phyloP scores from a whole-genome alignment of 495 filamentous ascomycete species.

The Penicillium goetzii region DNA sequence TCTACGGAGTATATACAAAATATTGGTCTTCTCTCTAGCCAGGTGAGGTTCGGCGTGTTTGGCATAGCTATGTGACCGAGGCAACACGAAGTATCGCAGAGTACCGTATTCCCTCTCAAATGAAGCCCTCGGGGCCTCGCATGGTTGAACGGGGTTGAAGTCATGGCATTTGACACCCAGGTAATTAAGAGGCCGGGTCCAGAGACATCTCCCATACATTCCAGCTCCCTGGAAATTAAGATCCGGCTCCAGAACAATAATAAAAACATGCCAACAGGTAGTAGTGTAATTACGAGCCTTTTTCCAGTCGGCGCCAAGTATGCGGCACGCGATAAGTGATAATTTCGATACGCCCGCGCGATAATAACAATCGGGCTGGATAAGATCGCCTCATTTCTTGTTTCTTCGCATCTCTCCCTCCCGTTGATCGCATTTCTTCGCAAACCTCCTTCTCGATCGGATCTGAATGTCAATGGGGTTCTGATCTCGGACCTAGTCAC shows the following conservation, averaged over 20 bases:
- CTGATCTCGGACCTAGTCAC: constrained; percentile 5
- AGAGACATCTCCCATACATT: constrained; percentile 7
- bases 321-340: constrained; percentile 27
- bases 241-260: background rate
- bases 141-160: background rate
- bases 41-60: background rate
- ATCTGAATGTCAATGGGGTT: background rate
- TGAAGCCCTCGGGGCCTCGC: background rate
- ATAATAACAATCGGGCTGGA: constrained; percentile 31
- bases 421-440: constrained; percentile 9
- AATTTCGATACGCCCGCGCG: constrained; percentile 26
- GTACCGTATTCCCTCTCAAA: background rate
- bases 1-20: no score
- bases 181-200: constrained; percentile 9
- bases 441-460: background rate
- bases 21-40: background rate
- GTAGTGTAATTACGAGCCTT: constrained; percentile 8
- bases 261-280: constrained; percentile 12
- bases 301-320: constrained; percentile 3
- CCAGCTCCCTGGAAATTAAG: background rate
- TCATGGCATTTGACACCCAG: constrained; percentile 1
- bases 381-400: constrained; percentile 26
- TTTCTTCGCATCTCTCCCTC: constrained; percentile 18
- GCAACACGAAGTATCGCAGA: background rate
- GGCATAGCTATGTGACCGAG: background rate